Conservation (phyloP, 208 protist species). For the Trypanosoma melophagium region DNA sequence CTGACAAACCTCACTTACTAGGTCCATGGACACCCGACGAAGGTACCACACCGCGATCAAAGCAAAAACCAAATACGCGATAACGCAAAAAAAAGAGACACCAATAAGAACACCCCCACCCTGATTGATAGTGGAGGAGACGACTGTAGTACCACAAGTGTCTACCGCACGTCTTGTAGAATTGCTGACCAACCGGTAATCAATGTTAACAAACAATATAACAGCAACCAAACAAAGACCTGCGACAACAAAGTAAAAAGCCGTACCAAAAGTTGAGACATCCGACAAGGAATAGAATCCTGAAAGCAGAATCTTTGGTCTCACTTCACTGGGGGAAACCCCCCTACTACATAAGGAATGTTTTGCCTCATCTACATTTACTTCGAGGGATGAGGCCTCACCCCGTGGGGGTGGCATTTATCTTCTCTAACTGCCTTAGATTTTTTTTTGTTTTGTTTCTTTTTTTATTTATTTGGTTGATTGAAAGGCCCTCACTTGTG, state of each 20-base stretch:
- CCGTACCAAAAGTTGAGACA: conserved; percentile 6
- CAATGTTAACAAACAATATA: conserved; percentile 8
- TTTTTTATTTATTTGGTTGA: no score
- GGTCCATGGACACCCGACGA: not conserved
- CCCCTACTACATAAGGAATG: no score
- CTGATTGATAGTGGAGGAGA: not conserved
- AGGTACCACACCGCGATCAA: not conserved
- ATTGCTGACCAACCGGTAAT: conserved; percentile 2
- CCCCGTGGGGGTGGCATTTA: no score
- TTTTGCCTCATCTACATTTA: no score
- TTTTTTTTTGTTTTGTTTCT: no score
- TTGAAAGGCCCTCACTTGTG: no score
- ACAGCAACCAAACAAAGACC: conserved; percentile 6
- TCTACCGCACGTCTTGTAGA: not conserved
- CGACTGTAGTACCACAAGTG: not conserved
- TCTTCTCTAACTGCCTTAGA: no score
- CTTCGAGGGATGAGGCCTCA: no score
- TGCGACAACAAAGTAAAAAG: conserved; percentile 3
- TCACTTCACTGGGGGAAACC: not conserved
- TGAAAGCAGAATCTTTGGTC: not conserved
- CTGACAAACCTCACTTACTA: conserved; percentile 7
- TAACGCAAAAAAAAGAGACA: conserved; percentile 2
- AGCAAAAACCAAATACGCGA: conserved; percentile 13
- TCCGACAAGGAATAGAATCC: conserved; percentile 3
- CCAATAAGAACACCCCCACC: conserved; percentile 5